Evolutionary conservation across 1,139 yeast genomes (phyloP), one percentile per base, ranked within the genome.

Genomic region (Scheffersomyces segobiensis): DNA sequence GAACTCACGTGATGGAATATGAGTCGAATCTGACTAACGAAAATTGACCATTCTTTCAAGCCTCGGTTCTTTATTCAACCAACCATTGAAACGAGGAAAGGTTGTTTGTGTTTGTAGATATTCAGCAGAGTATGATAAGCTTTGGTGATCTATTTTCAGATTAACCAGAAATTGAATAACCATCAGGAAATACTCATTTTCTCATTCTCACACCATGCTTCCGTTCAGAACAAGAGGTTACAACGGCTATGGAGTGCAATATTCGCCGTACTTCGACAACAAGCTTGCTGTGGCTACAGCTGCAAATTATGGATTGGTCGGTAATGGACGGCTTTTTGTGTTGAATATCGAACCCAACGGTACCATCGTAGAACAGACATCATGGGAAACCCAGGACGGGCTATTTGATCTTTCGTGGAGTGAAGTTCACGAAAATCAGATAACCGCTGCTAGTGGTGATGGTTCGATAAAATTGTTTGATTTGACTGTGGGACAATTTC

Each of bases 311-410:
- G 98, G 98, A 2, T 79, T 95, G 10, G 97, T 92, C 3, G 99
- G 99, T 3, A 95, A 95, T 71, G 99, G 99, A 3, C 82, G 91
- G 62, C 77, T 95, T 42, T 88, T 79, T 66, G 78, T 93, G 1
- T 76, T 93, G 48, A 86, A 86, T 56, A 89, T 95, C 56, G 85
- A 83, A 54, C 84, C 87, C 10, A 78, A 80, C 60, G 98, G 98
- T 0, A 69, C 70, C 21, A 82, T 91, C 22, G 67, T 69, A 5
- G 83, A 83, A 51, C 87, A 86, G 57, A 77, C 82, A 4, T 75
- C 82, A 18, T 93, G 92, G 79, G 93, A 93, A 61, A 93, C 98
- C 1, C 98, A 93, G 71, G 99, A 95, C 73, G 97, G 98, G 5
- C 77, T 93, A 22, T 93, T 91, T 69, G 97, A 91, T 67, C 76